These are phyloP conservation scores for Phyllosticta citriasiana DNA, from an alignment of 2,329 filamentous ascomycete genomes.

Conservation along the genomic window DNA sequence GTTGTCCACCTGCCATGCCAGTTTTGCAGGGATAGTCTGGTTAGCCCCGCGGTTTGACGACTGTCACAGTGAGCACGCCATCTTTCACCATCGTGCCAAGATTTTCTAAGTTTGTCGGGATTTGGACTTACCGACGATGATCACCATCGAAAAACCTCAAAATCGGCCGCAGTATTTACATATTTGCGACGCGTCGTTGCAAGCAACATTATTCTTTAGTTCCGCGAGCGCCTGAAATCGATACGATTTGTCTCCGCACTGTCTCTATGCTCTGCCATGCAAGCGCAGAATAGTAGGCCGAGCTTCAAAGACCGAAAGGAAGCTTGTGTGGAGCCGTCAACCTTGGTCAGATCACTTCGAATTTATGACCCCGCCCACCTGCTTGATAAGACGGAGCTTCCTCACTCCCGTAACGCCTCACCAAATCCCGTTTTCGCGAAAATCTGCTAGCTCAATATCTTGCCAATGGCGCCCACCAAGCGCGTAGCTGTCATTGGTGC, in stretches of 20 bases:
- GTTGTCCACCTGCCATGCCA: not conserved
- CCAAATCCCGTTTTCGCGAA: not conserved
- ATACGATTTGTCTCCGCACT: too few species aligned
- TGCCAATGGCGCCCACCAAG: not conserved
- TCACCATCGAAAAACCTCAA: not conserved
- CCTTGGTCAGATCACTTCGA: not conserved
- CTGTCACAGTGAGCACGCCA: not conserved
- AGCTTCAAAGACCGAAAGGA: too few species aligned
- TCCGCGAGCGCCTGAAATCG: too few species aligned
- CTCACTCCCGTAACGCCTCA: not conserved
- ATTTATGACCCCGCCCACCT: not conserved
- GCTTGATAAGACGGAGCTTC: not conserved
- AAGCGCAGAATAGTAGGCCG: too few species aligned
- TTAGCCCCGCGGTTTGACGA: not conserved
- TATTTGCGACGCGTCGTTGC: not conserved
- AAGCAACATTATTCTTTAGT: not conserved
- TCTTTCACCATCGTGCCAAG: not conserved
- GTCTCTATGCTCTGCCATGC: too few species aligned
- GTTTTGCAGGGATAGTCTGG: not conserved
- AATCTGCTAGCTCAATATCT: not conserved
- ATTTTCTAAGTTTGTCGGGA: not conserved
- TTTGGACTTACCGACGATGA: not conserved
- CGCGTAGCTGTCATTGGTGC: constrained; percentile 50
- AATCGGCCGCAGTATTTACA: not conserved
- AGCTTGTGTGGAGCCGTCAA: not conserved